Evolutionary conservation across 495 filamentous ascomycete species (phyloP).

Genomic region (Pseudevernia furfuracea): DNA sequence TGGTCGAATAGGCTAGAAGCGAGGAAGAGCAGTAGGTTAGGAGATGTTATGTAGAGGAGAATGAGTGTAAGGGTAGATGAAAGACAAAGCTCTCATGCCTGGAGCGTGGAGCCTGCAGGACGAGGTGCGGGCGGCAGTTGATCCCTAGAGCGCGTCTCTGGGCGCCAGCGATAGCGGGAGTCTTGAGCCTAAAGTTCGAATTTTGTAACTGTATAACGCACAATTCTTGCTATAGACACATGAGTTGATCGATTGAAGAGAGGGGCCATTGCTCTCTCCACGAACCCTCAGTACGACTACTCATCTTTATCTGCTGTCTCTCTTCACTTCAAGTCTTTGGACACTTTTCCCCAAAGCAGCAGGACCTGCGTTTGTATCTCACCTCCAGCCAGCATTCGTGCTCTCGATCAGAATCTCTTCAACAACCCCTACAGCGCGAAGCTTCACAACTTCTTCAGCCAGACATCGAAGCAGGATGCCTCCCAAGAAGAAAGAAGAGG

Average conservation of each 20-base stretch:
- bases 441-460: slow-evolving; percentile 5
- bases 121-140: neutral
- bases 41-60: neutral
- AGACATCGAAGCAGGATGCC: slow-evolving; percentile 40
- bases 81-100: neutral
- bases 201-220: neutral
- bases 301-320: slow-evolving; percentile 30
- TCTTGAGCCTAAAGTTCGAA: neutral
- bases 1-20: neutral
- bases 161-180: neutral
- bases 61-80: neutral
- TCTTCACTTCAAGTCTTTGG: slow-evolving; percentile 34
- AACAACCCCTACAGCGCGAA: slow-evolving; percentile 23
- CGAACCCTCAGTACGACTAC: slow-evolving; percentile 32
- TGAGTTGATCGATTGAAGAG: slow-evolving; percentile 6
- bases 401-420: slow-evolving; percentile 25
- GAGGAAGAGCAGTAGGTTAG: neutral
- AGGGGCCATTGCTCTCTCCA: slow-evolving; percentile 13
- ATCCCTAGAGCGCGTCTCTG: neutral
- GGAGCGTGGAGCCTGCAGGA: too few species aligned
- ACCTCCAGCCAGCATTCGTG: slow-evolving; percentile 25
- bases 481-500: slow-evolving; percentile 47
- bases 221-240: neutral
- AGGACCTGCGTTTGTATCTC: slow-evolving; percentile 42
- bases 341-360: slow-evolving; percentile 40